phyloP scores from a whole-genome alignment of 1,139 yeast genomes.

The Barnettozyma hawaiiensis region DNA sequence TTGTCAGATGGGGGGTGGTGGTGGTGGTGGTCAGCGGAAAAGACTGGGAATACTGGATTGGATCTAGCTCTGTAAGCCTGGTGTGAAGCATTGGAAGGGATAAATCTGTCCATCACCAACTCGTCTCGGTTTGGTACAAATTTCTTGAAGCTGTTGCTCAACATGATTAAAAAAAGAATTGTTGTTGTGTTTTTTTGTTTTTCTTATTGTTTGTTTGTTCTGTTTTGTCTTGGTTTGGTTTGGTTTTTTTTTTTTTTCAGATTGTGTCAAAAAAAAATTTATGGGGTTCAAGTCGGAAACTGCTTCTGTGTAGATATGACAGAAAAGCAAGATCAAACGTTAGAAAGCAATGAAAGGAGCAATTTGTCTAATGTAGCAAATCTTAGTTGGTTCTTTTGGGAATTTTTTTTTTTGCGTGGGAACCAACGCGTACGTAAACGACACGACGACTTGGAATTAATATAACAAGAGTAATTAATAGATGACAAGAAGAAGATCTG shows the following conservation, averaged over 20 bases:
- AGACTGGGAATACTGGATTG: conserved; percentile 9
- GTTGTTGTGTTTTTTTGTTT: too few species aligned
- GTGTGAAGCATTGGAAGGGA: conserved; percentile 29
- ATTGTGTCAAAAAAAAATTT: background rate
- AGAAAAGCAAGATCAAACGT: too few species aligned
- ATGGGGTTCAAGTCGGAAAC: too few species aligned
- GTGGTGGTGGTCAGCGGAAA: background rate
- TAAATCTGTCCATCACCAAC: conserved; percentile 28
- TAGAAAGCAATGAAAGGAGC: background rate
- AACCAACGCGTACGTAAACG: background rate
- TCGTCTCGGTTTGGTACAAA: conserved; percentile 5
- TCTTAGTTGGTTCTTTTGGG: background rate
- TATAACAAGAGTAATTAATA: background rate
- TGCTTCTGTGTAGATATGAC: too few species aligned
- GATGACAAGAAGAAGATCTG: background rate
- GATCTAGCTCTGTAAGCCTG: conserved; percentile 25
- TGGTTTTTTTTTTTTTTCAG: background rate
- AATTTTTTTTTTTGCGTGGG: too few species aligned
- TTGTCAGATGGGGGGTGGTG: conserved; percentile 14
- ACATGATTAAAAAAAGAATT: conserved; percentile 7
- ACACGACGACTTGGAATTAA: too few species aligned
- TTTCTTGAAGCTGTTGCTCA: conserved; percentile 6
- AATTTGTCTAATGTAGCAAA: background rate
- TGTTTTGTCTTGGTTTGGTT: background rate
- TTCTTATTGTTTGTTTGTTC: too few species aligned